Evolutionary conservation across 306 rosid species (phyloP), one percentile per base, ranked within the genome.

Genomic region (Styphnolobium japonicum): DNA sequence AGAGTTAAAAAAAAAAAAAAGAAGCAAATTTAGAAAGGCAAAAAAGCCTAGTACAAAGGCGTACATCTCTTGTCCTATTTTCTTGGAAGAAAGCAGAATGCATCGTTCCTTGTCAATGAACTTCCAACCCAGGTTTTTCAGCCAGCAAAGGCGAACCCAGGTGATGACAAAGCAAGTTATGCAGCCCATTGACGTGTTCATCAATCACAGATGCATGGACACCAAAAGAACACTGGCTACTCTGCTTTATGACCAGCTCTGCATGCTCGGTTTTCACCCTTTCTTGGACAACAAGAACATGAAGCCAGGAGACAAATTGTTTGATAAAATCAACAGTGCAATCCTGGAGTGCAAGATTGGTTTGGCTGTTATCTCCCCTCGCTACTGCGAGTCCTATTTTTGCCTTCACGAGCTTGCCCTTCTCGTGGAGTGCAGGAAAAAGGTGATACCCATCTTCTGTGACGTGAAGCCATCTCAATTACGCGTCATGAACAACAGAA

Each of bases 261-360:
- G 81, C 8, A 36, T 82, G 6, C n/a, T 74, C 12, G 76, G 84
- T 4, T 27, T 86, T 9, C 40, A 82, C 0, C 89, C 97, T 7
- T 92, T 92, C 74, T 63, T 92, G 62, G 97, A 92, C 63, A 86
- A 75, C 89, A 92, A 74, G 83, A 89, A 78, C 0, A 78, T 92
- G 97, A 89, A 82, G 65, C 91, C 97, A 0, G 94, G 97, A 1
- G 97, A 92, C 70, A 92, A 87, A 49, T 71, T 92, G 49, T 92
- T 89, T 12, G 91, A 90, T 19, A 85, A 92, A 57, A 88, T 92
- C 2, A 87, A 92, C 3, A 29, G 78, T 0, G 92, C 90, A 7
- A 86, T 92, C 9, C 2, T 36, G 42, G 75, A 77, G 0, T 92
- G 94, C 27, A 89, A 88, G 77, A n/a, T 92, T 1, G 97, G 91